Percentiles rank a stretch among this genome's conserved stretches.
phyloP scores from a whole-genome alignment of 441 rosid species.

The Adansonia grandidieri region DNA sequence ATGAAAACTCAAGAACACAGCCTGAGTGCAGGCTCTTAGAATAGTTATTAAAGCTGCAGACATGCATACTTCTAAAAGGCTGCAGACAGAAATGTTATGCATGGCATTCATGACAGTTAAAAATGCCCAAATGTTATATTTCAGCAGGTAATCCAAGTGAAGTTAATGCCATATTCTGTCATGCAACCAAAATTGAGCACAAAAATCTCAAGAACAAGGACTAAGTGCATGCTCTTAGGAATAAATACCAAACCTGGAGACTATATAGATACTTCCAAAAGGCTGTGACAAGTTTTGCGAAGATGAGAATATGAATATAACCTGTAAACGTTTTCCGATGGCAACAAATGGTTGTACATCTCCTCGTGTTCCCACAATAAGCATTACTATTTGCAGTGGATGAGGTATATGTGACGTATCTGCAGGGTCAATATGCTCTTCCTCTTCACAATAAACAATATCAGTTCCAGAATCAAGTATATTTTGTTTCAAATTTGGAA shows the following conservation, averaged over 20 bases:
- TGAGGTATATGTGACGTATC: conserved; percentile 54
- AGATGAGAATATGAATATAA: conserved; percentile 25
- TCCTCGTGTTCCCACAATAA: conserved; percentile 98
- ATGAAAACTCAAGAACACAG: too few species aligned
- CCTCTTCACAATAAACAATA: conserved; percentile 35
- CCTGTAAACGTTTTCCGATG: conserved; percentile 95
- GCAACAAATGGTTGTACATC: conserved; percentile 99
- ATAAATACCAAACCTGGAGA: background rate
- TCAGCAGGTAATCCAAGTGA: too few species aligned
- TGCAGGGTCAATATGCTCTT: conserved; percentile 60
- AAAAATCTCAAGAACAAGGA: too few species aligned
- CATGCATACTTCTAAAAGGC: conserved; percentile 11
- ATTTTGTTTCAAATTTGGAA: conserved; percentile 70
- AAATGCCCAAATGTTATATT: too few species aligned
- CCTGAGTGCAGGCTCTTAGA: background rate
- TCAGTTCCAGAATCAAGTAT: conserved; percentile 41
- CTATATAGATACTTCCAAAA: background rate
- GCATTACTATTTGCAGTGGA: conserved; percentile 91
- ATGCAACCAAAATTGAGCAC: too few species aligned
- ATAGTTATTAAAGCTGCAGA: background rate
- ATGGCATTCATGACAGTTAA: too few species aligned
- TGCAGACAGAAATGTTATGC: background rate
- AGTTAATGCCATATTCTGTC: too few species aligned
- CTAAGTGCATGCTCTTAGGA: background rate
- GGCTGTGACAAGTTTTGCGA: background rate